Evolutionary conservation across 176 grass and related monocot genomes (phyloP).

Genomic region (Typha latifolia): DNA sequence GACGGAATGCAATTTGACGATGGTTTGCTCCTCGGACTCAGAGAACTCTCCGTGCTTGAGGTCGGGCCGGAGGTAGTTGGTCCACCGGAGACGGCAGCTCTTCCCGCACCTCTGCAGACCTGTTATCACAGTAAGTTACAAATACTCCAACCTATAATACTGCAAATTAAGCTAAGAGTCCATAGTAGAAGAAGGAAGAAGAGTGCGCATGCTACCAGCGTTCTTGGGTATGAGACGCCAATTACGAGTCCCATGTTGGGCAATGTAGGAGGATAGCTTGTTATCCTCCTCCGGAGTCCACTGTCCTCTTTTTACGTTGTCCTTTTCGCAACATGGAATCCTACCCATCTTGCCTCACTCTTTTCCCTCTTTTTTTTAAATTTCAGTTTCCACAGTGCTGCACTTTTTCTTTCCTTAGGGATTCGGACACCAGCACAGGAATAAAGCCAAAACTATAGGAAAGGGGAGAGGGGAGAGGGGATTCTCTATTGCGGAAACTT

Average conservation of each 20-base stretch:
- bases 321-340: conserved; percentile 94
- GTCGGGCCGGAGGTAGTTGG: conserved; percentile 90
- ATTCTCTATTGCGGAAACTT: not conserved
- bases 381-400: too few relatives aligned
- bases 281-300: conserved; percentile 99
- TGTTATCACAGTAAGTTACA: conserved; percentile 14
- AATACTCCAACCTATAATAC: not conserved
- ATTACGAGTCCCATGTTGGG: conserved; percentile 76
- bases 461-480: not conserved
- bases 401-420: not conserved
- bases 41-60: conserved; percentile 95
- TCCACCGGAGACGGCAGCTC: conserved; percentile 91
- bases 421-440: not conserved
- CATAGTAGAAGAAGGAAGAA: not conserved
- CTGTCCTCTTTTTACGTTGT: conserved; percentile 91
- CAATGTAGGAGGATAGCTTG: conserved; percentile 88
- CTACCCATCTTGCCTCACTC: conserved; percentile 46
- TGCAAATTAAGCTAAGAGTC: not conserved
- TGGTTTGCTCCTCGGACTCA: conserved; percentile 83
- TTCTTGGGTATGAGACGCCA: conserved; percentile 99
- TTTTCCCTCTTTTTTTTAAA: conserved; percentile 4
- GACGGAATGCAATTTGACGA: conserved; percentile 90
- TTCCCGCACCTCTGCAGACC: conserved; percentile 89
- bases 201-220: conserved; percentile 43
- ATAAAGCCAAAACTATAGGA: not conserved